phyloP scores from a whole-genome alignment of 805 yeast species.

The Zygosaccharomyces bisporus region DNA sequence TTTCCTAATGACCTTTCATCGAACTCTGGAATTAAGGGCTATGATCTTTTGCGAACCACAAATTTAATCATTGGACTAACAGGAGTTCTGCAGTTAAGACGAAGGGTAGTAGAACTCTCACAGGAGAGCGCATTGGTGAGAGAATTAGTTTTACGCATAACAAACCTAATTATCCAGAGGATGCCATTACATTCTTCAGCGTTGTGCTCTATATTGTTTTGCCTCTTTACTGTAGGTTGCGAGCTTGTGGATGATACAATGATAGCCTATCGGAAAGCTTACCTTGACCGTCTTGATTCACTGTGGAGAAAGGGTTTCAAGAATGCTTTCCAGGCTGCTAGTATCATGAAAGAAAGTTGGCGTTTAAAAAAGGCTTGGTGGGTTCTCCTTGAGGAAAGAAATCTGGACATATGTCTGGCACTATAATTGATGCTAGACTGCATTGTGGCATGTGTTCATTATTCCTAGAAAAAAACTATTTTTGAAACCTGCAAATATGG shows the following conservation, averaged over 20 bases:
- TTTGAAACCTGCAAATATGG: too few relatives aligned
- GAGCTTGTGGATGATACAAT: constrained; percentile 18
- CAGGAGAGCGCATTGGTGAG: constrained; percentile 35
- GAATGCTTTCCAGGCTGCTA: constrained; percentile 14
- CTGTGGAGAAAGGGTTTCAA: constrained; percentile 12
- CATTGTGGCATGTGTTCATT: too few relatives aligned
- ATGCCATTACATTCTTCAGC: constrained; percentile 15
- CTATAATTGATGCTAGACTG: constrained; percentile 16
- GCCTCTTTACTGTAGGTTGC: constrained; percentile 26
- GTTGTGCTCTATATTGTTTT: constrained; percentile 18
- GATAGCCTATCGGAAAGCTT: constrained; percentile 12
- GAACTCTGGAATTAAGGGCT: constrained; percentile 11
- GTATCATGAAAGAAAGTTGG: constrained; percentile 18
- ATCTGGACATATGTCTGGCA: constrained; percentile 20
- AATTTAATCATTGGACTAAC: constrained; percentile 50
- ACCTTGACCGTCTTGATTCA: constrained; percentile 11
- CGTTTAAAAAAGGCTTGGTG: constrained; percentile 14
- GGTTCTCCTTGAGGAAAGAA: constrained; percentile 13
- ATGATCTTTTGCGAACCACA: constrained; percentile 41
- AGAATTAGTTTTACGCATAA: constrained; percentile 38
- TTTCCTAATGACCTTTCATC: not conserved
- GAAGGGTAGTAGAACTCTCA: constrained; percentile 52
- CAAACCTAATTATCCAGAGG: constrained; percentile 1
- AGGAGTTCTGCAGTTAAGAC: constrained; percentile 55
- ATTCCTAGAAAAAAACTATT: not conserved